phyloP scores from a whole-genome alignment of 129 eudicot species.

The Calendula officinalis region DNA sequence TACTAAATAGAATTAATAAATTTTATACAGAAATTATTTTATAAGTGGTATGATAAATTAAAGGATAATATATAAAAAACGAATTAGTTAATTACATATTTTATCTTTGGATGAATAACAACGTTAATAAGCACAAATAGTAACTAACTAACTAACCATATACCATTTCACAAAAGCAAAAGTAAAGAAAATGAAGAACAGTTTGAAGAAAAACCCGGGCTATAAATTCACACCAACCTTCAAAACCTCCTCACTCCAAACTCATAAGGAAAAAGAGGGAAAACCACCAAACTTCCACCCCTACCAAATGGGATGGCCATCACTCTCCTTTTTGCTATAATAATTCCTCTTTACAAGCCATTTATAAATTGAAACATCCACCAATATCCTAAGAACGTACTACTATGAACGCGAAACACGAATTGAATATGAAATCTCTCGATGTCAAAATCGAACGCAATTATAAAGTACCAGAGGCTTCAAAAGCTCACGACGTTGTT shows the following conservation, averaged over 20 bases:
- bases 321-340: slow-evolving; percentile 29
- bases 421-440: slow-evolving; percentile 42
- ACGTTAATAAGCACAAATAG: no score
- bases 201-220: neutral
- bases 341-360: slow-evolving; percentile 26
- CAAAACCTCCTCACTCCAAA: slow-evolving; percentile 8
- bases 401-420: slow-evolving; percentile 17
- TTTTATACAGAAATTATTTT: no score
- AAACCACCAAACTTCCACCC: neutral
- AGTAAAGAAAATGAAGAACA: slow-evolving; percentile 17
- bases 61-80: no score
- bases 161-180: no score
- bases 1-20: no score
- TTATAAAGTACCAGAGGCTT: slow-evolving; percentile 35
- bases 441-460: slow-evolving; percentile 49
- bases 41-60: no score
- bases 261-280: neutral
- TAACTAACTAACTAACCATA: no score
- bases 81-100: no score
- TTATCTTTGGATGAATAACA: no score
- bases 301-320: slow-evolving; percentile 10
- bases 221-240: slow-evolving; percentile 35
- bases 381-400: neutral
- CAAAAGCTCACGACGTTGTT: slow-evolving; percentile 49
- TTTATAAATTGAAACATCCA: slow-evolving; percentile 18